Conservation (phyloP, 2,329 filamentous ascomycete genomes). For the Lecanosticta acicola region DNA sequence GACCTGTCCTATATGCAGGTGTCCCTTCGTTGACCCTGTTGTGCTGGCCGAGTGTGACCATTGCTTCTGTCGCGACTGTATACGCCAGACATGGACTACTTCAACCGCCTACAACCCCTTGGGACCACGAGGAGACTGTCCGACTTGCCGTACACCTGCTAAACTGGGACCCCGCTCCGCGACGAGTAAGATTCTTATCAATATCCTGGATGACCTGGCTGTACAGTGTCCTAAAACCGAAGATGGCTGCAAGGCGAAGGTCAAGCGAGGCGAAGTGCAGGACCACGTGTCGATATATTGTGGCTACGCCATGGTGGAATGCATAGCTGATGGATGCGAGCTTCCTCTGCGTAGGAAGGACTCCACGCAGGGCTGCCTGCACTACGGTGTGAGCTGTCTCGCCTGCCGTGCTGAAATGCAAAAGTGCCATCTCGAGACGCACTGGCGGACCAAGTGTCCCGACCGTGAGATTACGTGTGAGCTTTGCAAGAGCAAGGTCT, state of each 20-base stretch:
- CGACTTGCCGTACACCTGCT: constrained; percentile 49
- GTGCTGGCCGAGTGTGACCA: constrained; percentile 55
- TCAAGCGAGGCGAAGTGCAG: constrained; percentile 53
- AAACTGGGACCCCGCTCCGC: constrained; percentile 34
- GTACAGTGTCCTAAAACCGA: constrained; percentile 54
- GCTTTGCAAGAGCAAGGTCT: constrained; percentile 39
- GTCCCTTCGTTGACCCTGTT: constrained; percentile 55
- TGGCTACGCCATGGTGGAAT: constrained; percentile 50
- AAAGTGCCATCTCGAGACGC: constrained; percentile 48
- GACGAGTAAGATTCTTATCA: constrained; percentile 50
- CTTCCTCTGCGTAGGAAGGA: constrained; percentile 52
- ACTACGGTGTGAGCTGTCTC: constrained; percentile 48
- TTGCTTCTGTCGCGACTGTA: constrained; percentile 57
- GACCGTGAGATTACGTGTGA: constrained; percentile 43
- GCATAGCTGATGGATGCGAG: constrained; percentile 46
- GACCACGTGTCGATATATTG: constrained; percentile 59
- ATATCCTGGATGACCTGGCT: constrained; percentile 57
- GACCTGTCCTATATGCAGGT: constrained; percentile 60
- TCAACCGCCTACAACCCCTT: constrained; percentile 30
- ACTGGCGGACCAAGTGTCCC: constrained; percentile 42
- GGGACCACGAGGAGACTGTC: constrained; percentile 42
- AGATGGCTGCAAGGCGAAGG: constrained; percentile 49
- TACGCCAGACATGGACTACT: constrained; percentile 45
- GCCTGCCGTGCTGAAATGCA: constrained; percentile 50
- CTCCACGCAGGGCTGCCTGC: constrained; percentile 49